Conservation (phyloP, 306 rosid genomes). For the Cucurbita argyrosperma region DNA sequence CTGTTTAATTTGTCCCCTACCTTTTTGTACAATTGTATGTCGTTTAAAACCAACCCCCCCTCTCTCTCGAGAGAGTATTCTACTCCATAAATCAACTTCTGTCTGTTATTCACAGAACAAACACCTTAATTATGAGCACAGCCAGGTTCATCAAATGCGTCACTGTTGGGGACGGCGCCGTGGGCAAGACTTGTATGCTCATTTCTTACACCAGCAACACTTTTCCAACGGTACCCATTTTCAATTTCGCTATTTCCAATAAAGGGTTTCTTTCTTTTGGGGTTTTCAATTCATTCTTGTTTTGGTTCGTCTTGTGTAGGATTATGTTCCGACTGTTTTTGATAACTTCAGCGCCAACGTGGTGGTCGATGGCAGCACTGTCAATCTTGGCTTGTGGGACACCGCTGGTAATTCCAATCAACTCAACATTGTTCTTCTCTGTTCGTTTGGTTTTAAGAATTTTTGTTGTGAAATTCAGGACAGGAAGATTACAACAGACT, state of each 20-base stretch:
- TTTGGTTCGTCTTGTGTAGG: background rate
- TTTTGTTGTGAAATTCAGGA: conserved; percentile 5
- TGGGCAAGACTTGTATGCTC: conserved; percentile 3
- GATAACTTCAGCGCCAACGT: conserved; percentile 7
- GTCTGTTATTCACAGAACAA: background rate
- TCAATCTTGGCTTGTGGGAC: conserved; percentile 67
- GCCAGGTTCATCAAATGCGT: conserved; percentile 4
- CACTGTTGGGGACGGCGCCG: background rate
- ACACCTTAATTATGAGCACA: background rate
- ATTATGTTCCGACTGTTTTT: conserved; percentile 6
- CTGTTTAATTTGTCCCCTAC: background rate
- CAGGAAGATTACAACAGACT: conserved; percentile 21
- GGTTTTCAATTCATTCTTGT: background rate
- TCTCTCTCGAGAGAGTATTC: background rate
- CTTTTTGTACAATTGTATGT: background rate
- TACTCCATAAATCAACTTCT: background rate
- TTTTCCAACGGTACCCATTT: conserved; percentile 6
- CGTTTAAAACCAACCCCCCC: background rate
- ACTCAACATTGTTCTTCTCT: background rate
- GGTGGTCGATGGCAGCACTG: conserved; percentile 15
- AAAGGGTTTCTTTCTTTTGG: background rate
- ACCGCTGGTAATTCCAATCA: conserved; percentile 39
- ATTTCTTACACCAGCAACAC: conserved; percentile 6
- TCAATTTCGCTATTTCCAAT: background rate
- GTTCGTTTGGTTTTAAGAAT: background rate